These are phyloP conservation scores for Thymus mandschuricus DNA, from an alignment of 257 asterid genomes.

Conservation along the genomic window DNA sequence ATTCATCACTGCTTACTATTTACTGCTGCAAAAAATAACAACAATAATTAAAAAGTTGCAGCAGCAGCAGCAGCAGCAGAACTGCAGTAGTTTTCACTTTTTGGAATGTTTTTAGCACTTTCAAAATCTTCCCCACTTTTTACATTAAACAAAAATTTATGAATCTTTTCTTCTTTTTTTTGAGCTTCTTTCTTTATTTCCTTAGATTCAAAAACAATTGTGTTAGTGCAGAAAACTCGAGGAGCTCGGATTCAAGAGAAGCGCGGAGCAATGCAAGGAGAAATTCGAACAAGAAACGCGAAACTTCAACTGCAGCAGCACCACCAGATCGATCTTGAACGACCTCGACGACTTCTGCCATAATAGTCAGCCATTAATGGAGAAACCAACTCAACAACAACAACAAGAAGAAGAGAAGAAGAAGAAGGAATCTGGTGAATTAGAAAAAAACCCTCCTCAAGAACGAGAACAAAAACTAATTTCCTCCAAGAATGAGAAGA, in stretches of 20 bases:
- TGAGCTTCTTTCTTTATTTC: not conserved
- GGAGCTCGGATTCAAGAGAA: slow-evolving; percentile 64
- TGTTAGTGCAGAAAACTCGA: slow-evolving; percentile 55
- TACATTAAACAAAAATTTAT: too few species aligned
- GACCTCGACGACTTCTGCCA: slow-evolving; percentile 57
- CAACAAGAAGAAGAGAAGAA: not conserved
- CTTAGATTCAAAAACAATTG: not conserved
- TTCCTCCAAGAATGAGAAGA: not conserved
- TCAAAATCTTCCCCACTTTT: too few species aligned
- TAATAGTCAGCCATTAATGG: too few species aligned
- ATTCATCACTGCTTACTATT: too few species aligned
- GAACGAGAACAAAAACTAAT: not conserved
- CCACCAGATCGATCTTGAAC: slow-evolving; percentile 35
- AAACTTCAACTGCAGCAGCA: slow-evolving; percentile 43
- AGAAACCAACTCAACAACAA: not conserved
- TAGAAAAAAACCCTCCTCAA: not conserved
- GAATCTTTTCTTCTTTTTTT: too few species aligned
- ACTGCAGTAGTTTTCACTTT: too few species aligned
- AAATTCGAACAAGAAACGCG: slow-evolving; percentile 67
- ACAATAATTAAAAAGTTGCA: too few species aligned
- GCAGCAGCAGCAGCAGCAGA: too few species aligned
- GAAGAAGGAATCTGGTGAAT: slow-evolving; percentile 37
- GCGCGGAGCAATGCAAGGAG: slow-evolving; percentile 70
- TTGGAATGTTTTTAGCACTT: too few species aligned
- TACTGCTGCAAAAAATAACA: too few species aligned